Conservation (phyloP, 208 protist genomes). For the Crithidia sp. region DNA sequence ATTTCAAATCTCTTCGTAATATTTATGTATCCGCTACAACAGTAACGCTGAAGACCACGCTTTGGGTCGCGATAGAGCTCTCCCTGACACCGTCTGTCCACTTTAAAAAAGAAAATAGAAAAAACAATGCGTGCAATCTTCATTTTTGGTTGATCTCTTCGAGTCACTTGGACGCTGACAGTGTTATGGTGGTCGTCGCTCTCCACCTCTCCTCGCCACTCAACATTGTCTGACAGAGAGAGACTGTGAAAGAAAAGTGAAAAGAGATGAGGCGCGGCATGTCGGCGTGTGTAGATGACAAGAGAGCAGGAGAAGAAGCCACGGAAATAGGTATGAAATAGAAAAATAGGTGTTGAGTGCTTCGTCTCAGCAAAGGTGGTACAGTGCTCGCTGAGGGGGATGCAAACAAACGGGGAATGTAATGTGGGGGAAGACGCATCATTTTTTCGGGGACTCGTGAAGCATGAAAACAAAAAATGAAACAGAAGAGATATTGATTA, state of each 20-base stretch:
- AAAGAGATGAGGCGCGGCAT: too few relatives aligned
- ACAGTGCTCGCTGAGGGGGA: neutral
- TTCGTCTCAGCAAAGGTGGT: neutral
- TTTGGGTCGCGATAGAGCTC: neutral
- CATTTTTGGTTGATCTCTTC: too few relatives aligned
- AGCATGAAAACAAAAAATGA: too few relatives aligned
- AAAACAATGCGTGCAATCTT: neutral
- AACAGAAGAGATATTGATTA: too few relatives aligned
- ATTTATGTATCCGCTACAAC: neutral
- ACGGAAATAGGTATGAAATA: neutral
- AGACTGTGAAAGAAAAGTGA: too few relatives aligned
- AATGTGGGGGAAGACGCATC: too few relatives aligned
- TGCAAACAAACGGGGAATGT: neutral
- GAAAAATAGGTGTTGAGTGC: neutral
- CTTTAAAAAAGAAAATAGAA: neutral
- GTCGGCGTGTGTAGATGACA: neutral
- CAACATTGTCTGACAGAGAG: too few relatives aligned
- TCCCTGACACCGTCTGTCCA: neutral
- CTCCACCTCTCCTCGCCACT: too few relatives aligned
- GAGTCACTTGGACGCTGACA: too few relatives aligned
- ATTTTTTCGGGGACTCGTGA: too few relatives aligned
- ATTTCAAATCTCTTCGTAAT: neutral
- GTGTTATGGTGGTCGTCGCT: too few relatives aligned
- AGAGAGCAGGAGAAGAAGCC: neutral
- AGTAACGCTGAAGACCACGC: neutral